Evolutionary conservation across 164 flowering plant genomes (phyloP), one percentile per base, ranked within the genome.

Genomic region (Vitis amurensis): DNA sequence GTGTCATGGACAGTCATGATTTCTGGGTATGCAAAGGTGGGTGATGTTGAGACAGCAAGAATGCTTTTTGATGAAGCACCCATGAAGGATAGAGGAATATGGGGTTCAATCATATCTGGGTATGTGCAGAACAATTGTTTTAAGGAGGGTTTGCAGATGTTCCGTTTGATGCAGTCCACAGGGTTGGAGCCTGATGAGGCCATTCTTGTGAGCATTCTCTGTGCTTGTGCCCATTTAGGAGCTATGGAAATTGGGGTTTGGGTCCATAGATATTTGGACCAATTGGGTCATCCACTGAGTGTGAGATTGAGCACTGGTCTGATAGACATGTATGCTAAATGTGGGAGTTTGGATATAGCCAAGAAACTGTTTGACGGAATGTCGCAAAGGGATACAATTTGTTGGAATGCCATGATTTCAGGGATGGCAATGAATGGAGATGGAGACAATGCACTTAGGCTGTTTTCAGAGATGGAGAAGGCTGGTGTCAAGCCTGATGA

Each of bases 41-140:
- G 89, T 19, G 87, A 90, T 69, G 76, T 88, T 67, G 82, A 88
- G 2, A 17, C 30, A 23, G 89, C 94, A 11, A 79, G 85, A 63
- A 52, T 75, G 64, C 27, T 84, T 11, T 88, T 88, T 80, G 89
- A 88, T 71, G 80, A 73, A 51, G 89, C 88, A 1, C 84, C 84
- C 0, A 61, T 70, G 44, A 90, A 80, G 80, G 91, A 90, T 80
- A 77, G 70, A 61, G 89, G 81, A 29, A 66, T 88, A 17, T 90
- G 92, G 91, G 91, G 91, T 66, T 79, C 89, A 11, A 85, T 90
- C 84, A 78, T 90, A 55, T 87, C 91, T 11, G 82, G 88, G 49
- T 88, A 86, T 77, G 90, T 82, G 70, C 86, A 82, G 70, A 88
- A 87, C 64, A 83, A 75, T 71, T 87, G 90, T 50, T 86, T 85